A percentile compares a stretch with the other conserved stretches of the same genome.
Conservation (phyloP, 208 protist species). For the Wallacemonas sp. region DNA sequence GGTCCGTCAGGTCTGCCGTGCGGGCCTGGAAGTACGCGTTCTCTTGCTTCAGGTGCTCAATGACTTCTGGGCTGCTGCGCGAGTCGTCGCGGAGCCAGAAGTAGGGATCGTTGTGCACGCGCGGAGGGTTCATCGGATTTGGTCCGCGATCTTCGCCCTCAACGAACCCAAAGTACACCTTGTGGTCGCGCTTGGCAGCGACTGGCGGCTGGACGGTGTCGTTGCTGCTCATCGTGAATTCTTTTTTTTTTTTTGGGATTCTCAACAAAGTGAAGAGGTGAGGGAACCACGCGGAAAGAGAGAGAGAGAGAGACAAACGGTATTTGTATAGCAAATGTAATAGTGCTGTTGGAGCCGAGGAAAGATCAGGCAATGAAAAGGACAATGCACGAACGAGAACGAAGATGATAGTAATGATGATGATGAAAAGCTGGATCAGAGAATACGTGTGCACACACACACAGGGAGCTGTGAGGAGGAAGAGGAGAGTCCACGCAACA, state of each 20-base stretch:
- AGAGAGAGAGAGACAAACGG: slow-evolving; percentile 20
- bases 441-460: no score
- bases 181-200: slow-evolving; percentile 59
- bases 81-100: slow-evolving; percentile 89
- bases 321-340: no score
- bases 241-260: no score
- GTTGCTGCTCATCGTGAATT: slow-evolving; percentile 14
- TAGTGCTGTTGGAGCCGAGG: no score
- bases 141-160: slow-evolving; percentile 82
- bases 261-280: slow-evolving; percentile 13
- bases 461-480: no score
- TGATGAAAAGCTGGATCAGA: no score
- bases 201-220: slow-evolving; percentile 45
- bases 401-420: no score
- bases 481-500: no score
- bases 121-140: slow-evolving; percentile 86
- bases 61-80: slow-evolving; percentile 67
- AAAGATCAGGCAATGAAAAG: no score
- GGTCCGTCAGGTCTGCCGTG: slow-evolving; percentile 55
- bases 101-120: slow-evolving; percentile 62
- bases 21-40: slow-evolving; percentile 74
- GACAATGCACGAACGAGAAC: no score
- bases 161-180: slow-evolving; percentile 76
- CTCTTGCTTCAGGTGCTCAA: slow-evolving; percentile 81
- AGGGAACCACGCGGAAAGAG: not conserved